Evolutionary conservation across 768 basidiomycete genomes (phyloP).

Genomic region (Podaxis sp.): DNA sequence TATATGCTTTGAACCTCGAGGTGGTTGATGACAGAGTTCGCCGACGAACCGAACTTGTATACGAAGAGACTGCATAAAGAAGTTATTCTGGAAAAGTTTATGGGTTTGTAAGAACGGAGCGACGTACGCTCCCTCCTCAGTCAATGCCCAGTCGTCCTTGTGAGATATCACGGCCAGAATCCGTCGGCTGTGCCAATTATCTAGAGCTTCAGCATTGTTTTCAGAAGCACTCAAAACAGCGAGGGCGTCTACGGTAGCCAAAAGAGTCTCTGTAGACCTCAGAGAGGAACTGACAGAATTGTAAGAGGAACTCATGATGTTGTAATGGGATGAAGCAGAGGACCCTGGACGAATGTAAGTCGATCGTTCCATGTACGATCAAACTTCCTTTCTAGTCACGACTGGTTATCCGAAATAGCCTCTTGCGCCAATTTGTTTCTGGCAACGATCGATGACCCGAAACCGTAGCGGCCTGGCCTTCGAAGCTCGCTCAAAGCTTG

Average conservation of each 20-base stretch:
- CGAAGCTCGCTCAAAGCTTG: not conserved
- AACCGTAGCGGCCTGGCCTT: not conserved
- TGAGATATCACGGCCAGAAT: conserved; percentile 54
- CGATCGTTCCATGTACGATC: not conserved
- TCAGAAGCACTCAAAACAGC: conserved; percentile 23
- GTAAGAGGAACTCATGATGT: conserved; percentile 20
- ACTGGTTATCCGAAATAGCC: not conserved
- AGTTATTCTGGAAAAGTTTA: conserved; percentile 10
- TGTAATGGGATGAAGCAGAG: not conserved
- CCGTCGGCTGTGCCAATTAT: conserved; percentile 28
- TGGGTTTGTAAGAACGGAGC: conserved; percentile 13
- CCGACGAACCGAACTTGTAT: conserved; percentile 36
- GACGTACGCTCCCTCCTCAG: conserved; percentile 55
- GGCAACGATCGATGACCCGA: not conserved
- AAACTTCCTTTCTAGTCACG: not conserved
- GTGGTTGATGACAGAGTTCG: conserved; percentile 26
- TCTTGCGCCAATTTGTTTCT: not conserved
- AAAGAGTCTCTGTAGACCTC: conserved; percentile 42
- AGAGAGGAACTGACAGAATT: conserved; percentile 25
- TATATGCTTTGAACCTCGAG: conserved; percentile 49
- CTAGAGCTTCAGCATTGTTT: conserved; percentile 13
- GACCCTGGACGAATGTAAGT: not conserved
- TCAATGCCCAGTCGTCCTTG: conserved; percentile 36
- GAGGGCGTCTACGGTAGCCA: conserved; percentile 40
- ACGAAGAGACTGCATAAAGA: conserved; percentile 44